A percentile compares a stretch with the other conserved stretches of the same genome.
phyloP scores from a whole-genome alignment of 2,329 filamentous ascomycete genomes.

The Alternaria rosae region DNA sequence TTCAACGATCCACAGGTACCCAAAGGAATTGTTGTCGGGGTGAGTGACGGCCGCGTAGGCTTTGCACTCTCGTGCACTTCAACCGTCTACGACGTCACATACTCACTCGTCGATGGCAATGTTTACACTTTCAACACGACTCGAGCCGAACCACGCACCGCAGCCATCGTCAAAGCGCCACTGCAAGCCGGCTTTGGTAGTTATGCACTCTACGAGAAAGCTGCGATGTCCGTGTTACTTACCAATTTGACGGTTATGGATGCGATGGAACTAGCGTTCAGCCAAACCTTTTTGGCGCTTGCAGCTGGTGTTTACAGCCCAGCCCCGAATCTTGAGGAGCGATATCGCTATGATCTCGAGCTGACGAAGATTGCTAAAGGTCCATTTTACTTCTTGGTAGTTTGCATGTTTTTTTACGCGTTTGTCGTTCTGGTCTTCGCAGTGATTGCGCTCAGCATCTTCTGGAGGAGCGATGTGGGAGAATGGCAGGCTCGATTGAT shows the following conservation, averaged over 20 bases:
- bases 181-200: constrained; percentile 1
- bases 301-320: background rate
- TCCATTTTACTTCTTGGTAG: background rate
- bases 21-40: background rate
- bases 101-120: background rate
- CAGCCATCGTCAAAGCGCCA: constrained; percentile 5
- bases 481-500: background rate
- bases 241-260: background rate
- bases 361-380: background rate
- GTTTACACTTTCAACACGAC: background rate
- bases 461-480: constrained; percentile 1
- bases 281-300: background rate
- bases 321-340: background rate
- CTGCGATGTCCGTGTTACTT: background rate
- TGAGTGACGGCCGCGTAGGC: background rate
- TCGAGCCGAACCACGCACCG: background rate
- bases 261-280: background rate
- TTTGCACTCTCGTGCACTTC: background rate
- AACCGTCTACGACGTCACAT: background rate
- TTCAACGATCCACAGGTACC: background rate
- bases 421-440: background rate
- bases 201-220: background rate
- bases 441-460: background rate
- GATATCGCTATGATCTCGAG: background rate
- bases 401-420: background rate